Base-by-base conservation (phyloP, 805 yeast species). In the Monosporozyma unispora region DNA sequence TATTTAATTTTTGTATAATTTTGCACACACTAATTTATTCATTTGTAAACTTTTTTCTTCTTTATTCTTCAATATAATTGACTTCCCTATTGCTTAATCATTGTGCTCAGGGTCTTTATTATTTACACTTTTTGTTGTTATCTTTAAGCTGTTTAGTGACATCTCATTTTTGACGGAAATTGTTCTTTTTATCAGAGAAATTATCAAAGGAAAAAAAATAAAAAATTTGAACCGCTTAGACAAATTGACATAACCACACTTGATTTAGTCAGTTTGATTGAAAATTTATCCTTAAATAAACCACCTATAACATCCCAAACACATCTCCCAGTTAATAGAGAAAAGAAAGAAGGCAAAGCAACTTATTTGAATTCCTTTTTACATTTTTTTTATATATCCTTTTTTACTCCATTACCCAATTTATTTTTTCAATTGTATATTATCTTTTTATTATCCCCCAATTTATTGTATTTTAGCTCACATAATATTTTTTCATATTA, bases 21-120 rank as follows among this genome's bases (percentile, higher is more conserved):
- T 50, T 51, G 45, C 55, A 48, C 52, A 52, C 52, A 49, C 46
- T 53, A 53, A 52, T 53, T 53, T 48, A 53, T 53, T 53, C 56
- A 50, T 50, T 53, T 45, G 41, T 44, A 50, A 40, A 44, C 44
- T 25, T 40, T 47, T 16, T 29, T 21, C n/a, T 39, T 39, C 25
- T 25, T 27, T 14, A 19, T 27, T 37, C 18, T 35, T 37, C 21
- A n/a, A n/a, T n/a, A n/a, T n/a, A n/a, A n/a, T n/a, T n/a, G n/a
- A n/a, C n/a, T n/a, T n/a, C n/a, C n/a, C n/a, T n/a, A n/a, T n/a
- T n/a, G n/a, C n/a, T n/a, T n/a, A n/a, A n/a, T n/a, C n/a, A n/a
- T n/a, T n/a, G n/a, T n/a, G n/a, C n/a, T 7, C 27, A 14, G 19
- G 8, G 18, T 44, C 9, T 11, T 31, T 12, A 31, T 6, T 10